phyloP scores from a whole-genome alignment of 164 flowering plant genomes.

The Magnolia sinica region DNA sequence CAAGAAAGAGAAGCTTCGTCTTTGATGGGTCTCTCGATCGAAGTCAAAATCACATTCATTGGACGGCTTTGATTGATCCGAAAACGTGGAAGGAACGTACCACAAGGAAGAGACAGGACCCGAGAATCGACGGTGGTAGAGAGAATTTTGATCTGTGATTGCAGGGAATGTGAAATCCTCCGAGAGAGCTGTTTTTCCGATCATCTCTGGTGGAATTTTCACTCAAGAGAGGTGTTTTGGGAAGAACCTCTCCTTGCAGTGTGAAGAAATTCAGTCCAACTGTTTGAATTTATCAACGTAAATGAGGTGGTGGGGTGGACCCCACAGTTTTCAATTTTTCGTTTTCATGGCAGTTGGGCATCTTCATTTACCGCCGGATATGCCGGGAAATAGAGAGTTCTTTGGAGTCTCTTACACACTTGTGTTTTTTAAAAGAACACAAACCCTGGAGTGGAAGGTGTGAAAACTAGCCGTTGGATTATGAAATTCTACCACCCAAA shows the following conservation, averaged over 20 bases:
- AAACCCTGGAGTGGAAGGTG: constrained; percentile 14
- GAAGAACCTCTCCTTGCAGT: background rate
- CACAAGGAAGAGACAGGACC: constrained; percentile 39
- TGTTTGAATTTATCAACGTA: background rate
- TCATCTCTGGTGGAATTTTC: background rate
- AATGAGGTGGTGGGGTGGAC: background rate
- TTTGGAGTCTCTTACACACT: constrained; percentile 2
- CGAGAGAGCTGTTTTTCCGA: constrained; percentile 13
- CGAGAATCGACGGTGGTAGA: constrained; percentile 3
- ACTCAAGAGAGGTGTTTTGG: background rate
- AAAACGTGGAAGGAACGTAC: constrained; percentile 25
- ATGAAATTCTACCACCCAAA: background rate
- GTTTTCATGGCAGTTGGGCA: constrained; percentile 17
- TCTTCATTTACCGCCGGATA: constrained; percentile 24
- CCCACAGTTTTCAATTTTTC: constrained; percentile 3
- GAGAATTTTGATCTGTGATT: constrained; percentile 15
- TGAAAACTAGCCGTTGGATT: constrained; percentile 18
- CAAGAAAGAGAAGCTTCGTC: constrained; percentile 24
- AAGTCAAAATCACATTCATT: background rate
- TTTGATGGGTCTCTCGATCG: constrained; percentile 1
- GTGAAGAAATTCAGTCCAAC: background rate
- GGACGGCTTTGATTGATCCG: constrained; percentile 4
- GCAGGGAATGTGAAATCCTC: constrained; percentile 54
- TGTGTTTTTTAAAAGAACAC: constrained; percentile 6
- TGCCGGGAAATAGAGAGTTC: constrained; percentile 1